Conservation (phyloP, 2,329 filamentous ascomycete species). For the Penicillium freii region DNA sequence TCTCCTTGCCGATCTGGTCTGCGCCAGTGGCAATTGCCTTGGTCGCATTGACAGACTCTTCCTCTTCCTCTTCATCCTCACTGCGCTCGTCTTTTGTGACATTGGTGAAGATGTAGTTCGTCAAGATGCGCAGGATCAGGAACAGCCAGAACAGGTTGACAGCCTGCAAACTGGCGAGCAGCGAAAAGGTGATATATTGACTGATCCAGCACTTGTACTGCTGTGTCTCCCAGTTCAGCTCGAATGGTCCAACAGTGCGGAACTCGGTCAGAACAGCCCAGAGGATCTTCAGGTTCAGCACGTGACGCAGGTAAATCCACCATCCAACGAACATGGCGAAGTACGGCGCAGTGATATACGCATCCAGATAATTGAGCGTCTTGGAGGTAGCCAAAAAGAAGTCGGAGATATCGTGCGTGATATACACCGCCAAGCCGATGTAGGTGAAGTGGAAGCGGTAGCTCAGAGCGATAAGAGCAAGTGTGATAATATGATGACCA, state of each 20-base stretch:
- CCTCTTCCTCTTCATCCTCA: conserved; percentile 47
- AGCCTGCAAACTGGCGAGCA: conserved; percentile 46
- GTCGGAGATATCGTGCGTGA: conserved; percentile 90
- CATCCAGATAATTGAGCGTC: conserved; percentile 85
- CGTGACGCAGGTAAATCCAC: conserved; percentile 91
- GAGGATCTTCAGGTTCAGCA: conserved; percentile 51
- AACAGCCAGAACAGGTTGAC: conserved; percentile 50
- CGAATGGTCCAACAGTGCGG: conserved; percentile 47
- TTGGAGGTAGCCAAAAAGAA: conserved; percentile 96
- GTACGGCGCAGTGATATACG: conserved; percentile 74
- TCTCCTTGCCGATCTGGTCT: conserved; percentile 29
- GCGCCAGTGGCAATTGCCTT: conserved; percentile 31
- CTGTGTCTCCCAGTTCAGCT: conserved; percentile 50
- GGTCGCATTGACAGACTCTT: conserved; percentile 28
- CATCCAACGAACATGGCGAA: conserved; percentile 76
- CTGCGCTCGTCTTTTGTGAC: conserved; percentile 45
- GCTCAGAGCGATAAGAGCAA: conserved; percentile 78
- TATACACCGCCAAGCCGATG: conserved; percentile 89
- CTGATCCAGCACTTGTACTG: conserved; percentile 52
- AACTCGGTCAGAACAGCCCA: conserved; percentile 49
- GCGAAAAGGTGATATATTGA: conserved; percentile 46
- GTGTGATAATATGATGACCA: conserved; percentile 83
- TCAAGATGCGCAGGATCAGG: conserved; percentile 45
- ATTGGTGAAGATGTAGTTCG: conserved; percentile 43
- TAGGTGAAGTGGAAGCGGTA: conserved; percentile 98